These are phyloP conservation scores for Candida golubevii DNA, from an alignment of 805 yeast genomes.

Conservation along the genomic window DNA sequence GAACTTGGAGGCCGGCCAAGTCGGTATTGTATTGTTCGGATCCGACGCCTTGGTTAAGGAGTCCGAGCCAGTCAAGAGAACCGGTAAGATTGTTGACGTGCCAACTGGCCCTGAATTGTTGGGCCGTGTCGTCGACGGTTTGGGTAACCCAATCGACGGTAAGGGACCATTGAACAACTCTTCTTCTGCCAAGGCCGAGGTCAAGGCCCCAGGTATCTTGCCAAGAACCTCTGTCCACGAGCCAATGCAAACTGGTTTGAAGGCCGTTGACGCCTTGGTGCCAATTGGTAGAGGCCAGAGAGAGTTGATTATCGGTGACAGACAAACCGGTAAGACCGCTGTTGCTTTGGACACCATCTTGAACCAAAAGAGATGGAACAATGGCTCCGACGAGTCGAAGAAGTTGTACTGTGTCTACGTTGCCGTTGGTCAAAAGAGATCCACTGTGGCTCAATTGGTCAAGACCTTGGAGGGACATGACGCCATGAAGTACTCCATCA, in stretches of 20 bases:
- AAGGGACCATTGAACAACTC: constrained; percentile 94
- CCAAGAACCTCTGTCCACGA: constrained; percentile 98
- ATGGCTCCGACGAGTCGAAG: constrained; percentile 91
- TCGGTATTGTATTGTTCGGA: constrained; percentile 99
- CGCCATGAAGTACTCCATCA: constrained; percentile 94
- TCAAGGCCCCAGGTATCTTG: constrained; percentile 99
- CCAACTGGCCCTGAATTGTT: constrained; percentile 97
- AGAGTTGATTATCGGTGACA: constrained; percentile 99
- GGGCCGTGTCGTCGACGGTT: constrained; percentile 99
- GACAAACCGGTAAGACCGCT: constrained; percentile 99
- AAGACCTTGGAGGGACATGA: constrained; percentile 98
- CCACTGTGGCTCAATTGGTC: constrained; percentile 98
- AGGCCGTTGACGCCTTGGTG: constrained; percentile 97
- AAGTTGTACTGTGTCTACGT: constrained; percentile 99
- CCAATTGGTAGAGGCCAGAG: constrained; percentile 99
- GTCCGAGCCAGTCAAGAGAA: constrained; percentile 99
- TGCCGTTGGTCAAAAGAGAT: constrained; percentile 99
- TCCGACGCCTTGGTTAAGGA: constrained; percentile 97
- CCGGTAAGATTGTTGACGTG: constrained; percentile 98
- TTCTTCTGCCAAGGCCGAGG: constrained; percentile 90
- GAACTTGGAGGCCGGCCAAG: constrained; percentile 99
- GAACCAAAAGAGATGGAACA: constrained; percentile 99
- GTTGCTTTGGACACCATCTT: constrained; percentile 97
- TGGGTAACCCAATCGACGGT: constrained; percentile 99
- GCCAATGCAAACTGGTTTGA: constrained; percentile 99